Base-by-base conservation (phyloP, 2,329 filamentous ascomycete genomes). In the Penicillium sp. region DNA sequence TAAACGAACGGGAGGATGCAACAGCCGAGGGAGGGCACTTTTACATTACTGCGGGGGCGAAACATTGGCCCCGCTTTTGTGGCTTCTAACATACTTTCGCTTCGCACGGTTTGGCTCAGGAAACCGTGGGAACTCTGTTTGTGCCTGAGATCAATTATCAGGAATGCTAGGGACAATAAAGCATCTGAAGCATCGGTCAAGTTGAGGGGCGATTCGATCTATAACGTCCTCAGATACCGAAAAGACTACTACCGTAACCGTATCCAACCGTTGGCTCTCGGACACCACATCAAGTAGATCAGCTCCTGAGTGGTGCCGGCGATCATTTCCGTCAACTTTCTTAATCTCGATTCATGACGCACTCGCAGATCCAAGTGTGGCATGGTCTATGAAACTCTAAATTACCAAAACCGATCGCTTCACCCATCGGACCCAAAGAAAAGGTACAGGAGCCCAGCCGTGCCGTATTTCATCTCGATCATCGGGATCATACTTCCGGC, bases 41-140 rank as follows among this genome's bases (percentile, higher is more conserved):
- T 37, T 37, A 19, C 31, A 35, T 19, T 14, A 1, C 43, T 9
- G 33, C 26, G 26, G 48, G 33, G 42, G 25, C 27, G 43, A 50
- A 27, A 50, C 29, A 25, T 21, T 23, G 3, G 60, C 58, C 60
- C 58, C 62, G 61, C 61, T 55, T 43, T 33, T 46, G 46, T 39
- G 42, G 43, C 35, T 46, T 47, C 13, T 21, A 14, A 31, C 23
- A 35, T 31, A 29, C 42, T 16, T 47, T 53, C 43, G 51, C 37
- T 52, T 44, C 16, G 26, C 25, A 42, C 13, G 19, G 2, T 11
- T n/a, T 23, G 19, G 39, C 4, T 19, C 39, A 42, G 19, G 39
- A 23, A 13, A 23, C 19, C 11, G 19, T 19, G 19, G 39, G 9
- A 42, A 23, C 39, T 42, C 14, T 42, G 3, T 42, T 42, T 23